Percentiles rank a stretch among this genome's conserved stretches.
Evolutionary conservation across 495 filamentous ascomycete species (phyloP).

Genomic region (Lophium mytilinum): DNA sequence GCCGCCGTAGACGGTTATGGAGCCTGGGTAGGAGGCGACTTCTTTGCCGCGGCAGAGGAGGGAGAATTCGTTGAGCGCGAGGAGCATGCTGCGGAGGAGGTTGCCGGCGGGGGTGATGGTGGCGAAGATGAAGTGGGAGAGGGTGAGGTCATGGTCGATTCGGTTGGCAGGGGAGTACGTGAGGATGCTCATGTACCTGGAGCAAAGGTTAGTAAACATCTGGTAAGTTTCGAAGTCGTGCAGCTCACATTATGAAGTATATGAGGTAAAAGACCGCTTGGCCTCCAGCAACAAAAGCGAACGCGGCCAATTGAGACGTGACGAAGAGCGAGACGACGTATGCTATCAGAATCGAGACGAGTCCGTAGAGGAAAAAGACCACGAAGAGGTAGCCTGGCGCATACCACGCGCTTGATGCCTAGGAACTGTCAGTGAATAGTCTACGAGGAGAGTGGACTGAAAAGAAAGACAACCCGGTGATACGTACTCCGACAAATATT

Average conservation of each 20-base stretch:
- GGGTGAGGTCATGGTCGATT: constrained; percentile 50
- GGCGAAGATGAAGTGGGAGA: constrained; percentile 62
- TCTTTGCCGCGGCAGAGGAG: constrained; percentile 53
- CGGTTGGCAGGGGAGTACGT: constrained; percentile 58
- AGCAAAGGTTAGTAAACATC: not conserved
- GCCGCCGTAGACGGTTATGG: constrained; percentile 64
- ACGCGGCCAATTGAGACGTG: constrained; percentile 61
- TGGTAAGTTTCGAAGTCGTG: not conserved
- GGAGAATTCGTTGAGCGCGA: constrained; percentile 71
- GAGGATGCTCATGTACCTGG: constrained; percentile 53
- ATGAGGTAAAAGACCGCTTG: constrained; percentile 40
- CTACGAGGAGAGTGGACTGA: not conserved
- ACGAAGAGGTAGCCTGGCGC: constrained; percentile 68
- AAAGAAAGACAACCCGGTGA: not conserved
- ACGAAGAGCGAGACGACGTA: constrained; percentile 69
- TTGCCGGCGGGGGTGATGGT: constrained; percentile 62
- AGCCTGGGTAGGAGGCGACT: constrained; percentile 59
- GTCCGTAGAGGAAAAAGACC: constrained; percentile 66
- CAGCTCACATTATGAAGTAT: constrained; percentile 14
- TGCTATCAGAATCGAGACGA: constrained; percentile 60
- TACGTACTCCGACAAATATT: constrained; percentile 49
- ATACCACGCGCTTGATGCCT: constrained; percentile 56
- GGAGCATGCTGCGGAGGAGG: constrained; percentile 59
- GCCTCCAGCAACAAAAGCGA: constrained; percentile 64
- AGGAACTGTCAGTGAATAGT: not conserved